Evolutionary conservation across 129 eudicot genomes (phyloP).

Genomic region (Centella asiatica): DNA sequence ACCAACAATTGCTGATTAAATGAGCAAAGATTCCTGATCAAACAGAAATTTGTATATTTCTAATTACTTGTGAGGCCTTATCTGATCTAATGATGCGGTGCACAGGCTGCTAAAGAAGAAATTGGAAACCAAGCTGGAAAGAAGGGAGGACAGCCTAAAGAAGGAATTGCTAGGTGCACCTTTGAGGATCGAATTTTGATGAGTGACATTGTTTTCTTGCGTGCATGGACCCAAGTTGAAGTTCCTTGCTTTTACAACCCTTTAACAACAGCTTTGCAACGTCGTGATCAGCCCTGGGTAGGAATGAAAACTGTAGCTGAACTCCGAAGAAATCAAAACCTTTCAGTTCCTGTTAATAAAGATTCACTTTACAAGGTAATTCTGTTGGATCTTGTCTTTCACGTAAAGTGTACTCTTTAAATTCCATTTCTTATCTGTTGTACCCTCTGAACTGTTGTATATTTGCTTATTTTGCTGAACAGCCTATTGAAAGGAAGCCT

Average conservation of each 20-base stretch:
- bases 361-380: conserved; percentile 84
- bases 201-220: conserved; percentile 90
- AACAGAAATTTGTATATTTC: neutral
- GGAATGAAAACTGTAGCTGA: conserved; percentile 94
- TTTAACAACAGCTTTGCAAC: conserved; percentile 87
- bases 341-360: conserved; percentile 77
- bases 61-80: neutral
- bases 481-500: conserved; percentile 73
- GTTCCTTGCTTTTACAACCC: conserved; percentile 86
- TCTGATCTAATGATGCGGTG: neutral
- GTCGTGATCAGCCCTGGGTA: conserved; percentile 72
- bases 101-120: conserved; percentile 84
- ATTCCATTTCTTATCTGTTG: neutral
- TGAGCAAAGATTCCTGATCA: neutral
- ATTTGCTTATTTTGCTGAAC: conserved; percentile 5
- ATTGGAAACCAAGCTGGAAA: conserved; percentile 58
- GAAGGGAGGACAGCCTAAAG: conserved; percentile 51
- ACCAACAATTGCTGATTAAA: neutral
- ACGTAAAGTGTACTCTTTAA: neutral
- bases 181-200: conserved; percentile 90
- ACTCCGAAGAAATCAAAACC: conserved; percentile 52
- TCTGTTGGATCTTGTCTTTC: neutral
- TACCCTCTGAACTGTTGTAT: conserved; percentile 5
- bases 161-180: conserved; percentile 94
- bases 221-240: conserved; percentile 93